Percentiles rank a stretch among this genome's conserved stretches.
These are phyloP conservation scores for Suillus spraguei DNA, from an alignment of 768 basidiomycete species.

Conservation along the genomic window DNA sequence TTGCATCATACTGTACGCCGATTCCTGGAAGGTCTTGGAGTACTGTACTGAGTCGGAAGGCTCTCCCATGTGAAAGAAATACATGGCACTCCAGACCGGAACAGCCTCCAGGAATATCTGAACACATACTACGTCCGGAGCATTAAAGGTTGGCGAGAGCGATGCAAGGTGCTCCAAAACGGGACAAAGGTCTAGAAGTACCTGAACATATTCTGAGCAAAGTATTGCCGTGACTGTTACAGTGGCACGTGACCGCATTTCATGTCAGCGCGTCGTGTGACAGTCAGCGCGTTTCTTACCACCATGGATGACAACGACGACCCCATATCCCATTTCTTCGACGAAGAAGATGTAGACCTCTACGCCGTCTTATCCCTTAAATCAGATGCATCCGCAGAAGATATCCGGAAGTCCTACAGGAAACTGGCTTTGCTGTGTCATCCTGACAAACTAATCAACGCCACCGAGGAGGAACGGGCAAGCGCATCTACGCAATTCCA, in stretches of 20 bases:
- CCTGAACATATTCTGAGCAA: not conserved
- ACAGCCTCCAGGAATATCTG: too few relatives aligned
- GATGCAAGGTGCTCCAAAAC: slow-evolving; percentile 4
- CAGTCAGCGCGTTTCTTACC: slow-evolving; percentile 13
- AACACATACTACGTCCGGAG: not conserved
- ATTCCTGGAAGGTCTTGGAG: not conserved
- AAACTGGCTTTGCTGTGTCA: slow-evolving; percentile 80
- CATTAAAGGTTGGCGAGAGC: not conserved
- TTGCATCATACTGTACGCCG: slow-evolving; percentile 1
- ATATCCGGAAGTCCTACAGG: slow-evolving; percentile 85
- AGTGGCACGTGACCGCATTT: slow-evolving; percentile 14
- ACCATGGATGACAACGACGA: slow-evolving; percentile 67
- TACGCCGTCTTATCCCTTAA: slow-evolving; percentile 71
- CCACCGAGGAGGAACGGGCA: slow-evolving; percentile 60
- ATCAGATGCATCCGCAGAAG: slow-evolving; percentile 56
- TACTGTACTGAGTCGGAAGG: not conserved
- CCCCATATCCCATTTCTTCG: slow-evolving; percentile 75
- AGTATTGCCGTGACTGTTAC: not conserved
- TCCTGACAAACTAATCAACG: slow-evolving; percentile 84
- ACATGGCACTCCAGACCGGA: too few relatives aligned
- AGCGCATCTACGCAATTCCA: slow-evolving; percentile 82
- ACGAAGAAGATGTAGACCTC: slow-evolving; percentile 69
- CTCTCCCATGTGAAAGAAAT: not conserved
- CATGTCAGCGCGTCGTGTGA: slow-evolving; percentile 13
- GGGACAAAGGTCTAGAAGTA: slow-evolving; percentile 5